phyloP scores from a whole-genome alignment of 345 rosid genomes.

The Litchi chinensis region DNA sequence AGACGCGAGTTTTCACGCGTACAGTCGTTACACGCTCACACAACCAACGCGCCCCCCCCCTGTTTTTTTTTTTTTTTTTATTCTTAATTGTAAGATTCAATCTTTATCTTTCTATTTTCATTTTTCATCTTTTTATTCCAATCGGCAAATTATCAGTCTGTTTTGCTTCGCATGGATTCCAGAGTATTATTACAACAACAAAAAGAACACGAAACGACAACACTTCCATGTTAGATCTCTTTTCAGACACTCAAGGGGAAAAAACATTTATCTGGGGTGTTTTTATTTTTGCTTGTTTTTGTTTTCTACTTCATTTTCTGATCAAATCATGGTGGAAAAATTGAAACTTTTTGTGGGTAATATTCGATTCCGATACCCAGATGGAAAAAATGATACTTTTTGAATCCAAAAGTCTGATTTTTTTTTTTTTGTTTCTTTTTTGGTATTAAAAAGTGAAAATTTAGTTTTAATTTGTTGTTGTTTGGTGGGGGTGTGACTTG shows the following conservation, averaged over 20 bases:
- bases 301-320: conserved; percentile 27
- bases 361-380: conserved; percentile 19
- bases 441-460: not conserved
- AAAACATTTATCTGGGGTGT: not conserved
- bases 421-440: not conserved
- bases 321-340: conserved; percentile 20
- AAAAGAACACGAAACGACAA: not conserved
- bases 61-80: not conserved
- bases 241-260: not conserved
- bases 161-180: not conserved
- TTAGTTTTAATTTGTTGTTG: conserved; percentile 23
- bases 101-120: not conserved
- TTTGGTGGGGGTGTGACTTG: conserved; percentile 20
- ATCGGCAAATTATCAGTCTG: not conserved
- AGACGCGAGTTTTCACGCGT: not conserved
- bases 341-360: conserved; percentile 30
- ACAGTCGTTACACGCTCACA: not conserved
- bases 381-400: not conserved
- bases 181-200: not conserved
- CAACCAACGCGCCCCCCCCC: too few species aligned
- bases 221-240: not conserved
- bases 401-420: conserved; percentile 1
- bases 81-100: not conserved
- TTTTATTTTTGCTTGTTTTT: not conserved
- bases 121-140: too few species aligned